Base-by-base conservation (phyloP, 192 early-diverging fungal genomes). In the Coemansia sp. region DNA sequence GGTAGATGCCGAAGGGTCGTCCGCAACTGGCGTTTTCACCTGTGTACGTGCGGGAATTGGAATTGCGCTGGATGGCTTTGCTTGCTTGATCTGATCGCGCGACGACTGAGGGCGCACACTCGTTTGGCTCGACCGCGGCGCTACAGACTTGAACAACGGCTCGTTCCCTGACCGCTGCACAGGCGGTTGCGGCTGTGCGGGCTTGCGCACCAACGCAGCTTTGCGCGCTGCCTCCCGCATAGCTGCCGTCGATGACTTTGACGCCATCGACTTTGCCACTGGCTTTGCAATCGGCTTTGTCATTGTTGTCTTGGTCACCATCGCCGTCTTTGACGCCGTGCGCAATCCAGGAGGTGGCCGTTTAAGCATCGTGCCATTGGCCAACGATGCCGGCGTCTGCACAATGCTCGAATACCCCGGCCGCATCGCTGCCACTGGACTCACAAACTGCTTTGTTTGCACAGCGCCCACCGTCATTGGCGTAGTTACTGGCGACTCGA, bases 151-250 rank as follows among this genome's bases (percentile, higher is more conserved):
- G 63, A 70, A 74, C 64, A 74, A 45, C 17, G 51, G 56, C 62
- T 74, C 67, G n/a, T 62, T 70, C 14, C 47, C 67, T 11, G 37
- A 45, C 43, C 25, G 73, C 37, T 47, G 66, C 35, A 16, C 43
- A 26, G 21, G 12, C 59, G 4, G 59, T 14, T 22, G 67, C 47
- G 26, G 22, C 27, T 35, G 52, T 0, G 73, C 58, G 3, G 61
- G 55, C 5, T 62, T 62, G 14, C 70, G 58, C 3, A 60, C 61
- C 0, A 64, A 43, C 38, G 68, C 68, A 3, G 73, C 73, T 12
- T 52, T 50, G 4, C 75, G 66, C 5, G 70, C 75, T 0, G 77
- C 72, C 59, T 80, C 77, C 26, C 77, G 77, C 72, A 80, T 74
- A 3, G 72, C 77, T 0, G 72, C 77, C 1, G 68, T 67, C 16